Base-by-base conservation (phyloP, 345 rosid species). In the Bruguiera sexangula region DNA sequence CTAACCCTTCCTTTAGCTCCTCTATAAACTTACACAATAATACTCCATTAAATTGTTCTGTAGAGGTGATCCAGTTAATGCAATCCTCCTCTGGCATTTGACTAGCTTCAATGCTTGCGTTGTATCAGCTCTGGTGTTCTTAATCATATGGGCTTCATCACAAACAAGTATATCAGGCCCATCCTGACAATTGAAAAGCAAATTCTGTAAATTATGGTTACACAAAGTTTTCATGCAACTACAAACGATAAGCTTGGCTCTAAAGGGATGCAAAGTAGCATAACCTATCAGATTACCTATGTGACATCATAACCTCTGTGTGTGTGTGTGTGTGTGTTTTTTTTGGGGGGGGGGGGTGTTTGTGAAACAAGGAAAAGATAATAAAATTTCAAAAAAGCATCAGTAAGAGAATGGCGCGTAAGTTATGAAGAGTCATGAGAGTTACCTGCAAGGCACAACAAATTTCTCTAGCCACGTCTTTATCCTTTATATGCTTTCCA, bases 31-130 rank as follows among this genome's bases (percentile, higher is more conserved):
- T 87, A 96, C 98, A 77, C 99, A 92, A 66, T 90, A 96, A 82
- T 96, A 96, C 76, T 96, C 99, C 99, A 96, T 96, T 72, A 92
- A 92, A 83, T 96, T 96, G 84, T 96, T 96, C 80, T 96, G 99
- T 72, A 96, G 95, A 72, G 99, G 99, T 70, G 99, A 96, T 56
- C 99, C 99, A 68, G 99, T 96, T 74, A 96, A 83, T 62, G 99
- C 99, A 82, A 96, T 92, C 81, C 99, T 86, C 75, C 99, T 85
- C 86, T 96, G 98, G 86, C 98, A 92, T 82, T 85, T 89, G 69
- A 96, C 98, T 75, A 67, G 96, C 81, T 96, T 96, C 85, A 96
- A 82, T 59, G 99, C 88, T 82, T 90, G 98, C 43, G 99, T 96
- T 78, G 99, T 92, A 80, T 87, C 97, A 72, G 99, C 99, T 81